These are phyloP conservation scores for Hymenoscyphus albidus DNA, from an alignment of 2,329 filamentous ascomycete genomes.

Conservation along the genomic window DNA sequence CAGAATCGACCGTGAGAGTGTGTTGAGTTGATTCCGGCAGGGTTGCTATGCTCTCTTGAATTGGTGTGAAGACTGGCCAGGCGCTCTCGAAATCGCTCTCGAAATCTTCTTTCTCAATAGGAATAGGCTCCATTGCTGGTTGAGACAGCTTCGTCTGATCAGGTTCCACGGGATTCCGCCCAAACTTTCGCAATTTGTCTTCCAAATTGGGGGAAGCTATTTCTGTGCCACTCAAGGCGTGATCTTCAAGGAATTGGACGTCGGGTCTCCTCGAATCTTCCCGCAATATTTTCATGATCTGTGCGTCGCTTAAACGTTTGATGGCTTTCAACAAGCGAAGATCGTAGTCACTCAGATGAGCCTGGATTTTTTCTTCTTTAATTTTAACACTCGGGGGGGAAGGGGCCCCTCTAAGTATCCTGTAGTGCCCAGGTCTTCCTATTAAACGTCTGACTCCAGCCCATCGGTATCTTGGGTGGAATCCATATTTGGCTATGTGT, in stretches of 20 bases:
- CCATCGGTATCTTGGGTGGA: not conserved
- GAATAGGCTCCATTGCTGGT: not conserved
- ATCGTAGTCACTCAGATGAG: not conserved
- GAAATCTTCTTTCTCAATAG: not conserved
- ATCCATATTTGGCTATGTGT: not conserved
- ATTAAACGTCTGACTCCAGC: no score
- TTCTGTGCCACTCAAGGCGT: not conserved
- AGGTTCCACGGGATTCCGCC: not conserved
- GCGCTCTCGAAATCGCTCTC: not conserved
- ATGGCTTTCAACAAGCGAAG: not conserved
- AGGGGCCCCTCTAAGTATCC: not conserved
- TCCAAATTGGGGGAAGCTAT: not conserved
- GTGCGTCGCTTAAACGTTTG: not conserved
- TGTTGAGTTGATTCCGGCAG: not conserved
- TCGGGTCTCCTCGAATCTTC: not conserved
- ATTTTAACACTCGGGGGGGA: not conserved
- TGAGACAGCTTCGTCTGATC: not conserved
- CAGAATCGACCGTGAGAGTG: not conserved
- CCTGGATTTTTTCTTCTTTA: not conserved
- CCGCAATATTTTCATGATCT: not conserved
- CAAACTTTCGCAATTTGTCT: not conserved
- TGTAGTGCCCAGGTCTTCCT: no score
- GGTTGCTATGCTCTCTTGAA: not conserved
- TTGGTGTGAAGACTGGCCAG: no score
- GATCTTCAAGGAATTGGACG: not conserved